Evolutionary conservation across 163 green algal species (phyloP).

Genomic region (Scenedesmus sp.): DNA sequence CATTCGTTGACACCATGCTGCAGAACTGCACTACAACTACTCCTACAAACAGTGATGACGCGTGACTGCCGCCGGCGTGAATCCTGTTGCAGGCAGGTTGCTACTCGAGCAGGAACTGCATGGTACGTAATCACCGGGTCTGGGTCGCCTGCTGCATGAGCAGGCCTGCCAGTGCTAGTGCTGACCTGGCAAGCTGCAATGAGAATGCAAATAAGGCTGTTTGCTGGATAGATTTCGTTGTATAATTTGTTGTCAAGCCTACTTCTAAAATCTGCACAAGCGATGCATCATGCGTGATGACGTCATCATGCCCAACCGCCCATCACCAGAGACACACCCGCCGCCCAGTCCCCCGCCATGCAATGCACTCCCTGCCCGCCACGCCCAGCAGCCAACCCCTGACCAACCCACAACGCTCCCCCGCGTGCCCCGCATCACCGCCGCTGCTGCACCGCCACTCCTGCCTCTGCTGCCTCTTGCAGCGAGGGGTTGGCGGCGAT

Average conservation of each 20-base stretch:
- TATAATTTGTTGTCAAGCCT: no score
- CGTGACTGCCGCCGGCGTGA: no score
- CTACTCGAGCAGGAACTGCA: not conserved
- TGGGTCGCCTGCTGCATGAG: no score
- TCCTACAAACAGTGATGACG: not conserved
- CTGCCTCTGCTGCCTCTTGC: not conserved
- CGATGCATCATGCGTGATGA: not conserved
- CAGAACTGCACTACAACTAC: not conserved
- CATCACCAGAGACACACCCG: not conserved
- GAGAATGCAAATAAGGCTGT: not conserved
- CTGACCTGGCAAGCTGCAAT: not conserved
- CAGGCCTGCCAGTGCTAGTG: not conserved
- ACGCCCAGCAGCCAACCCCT: no score
- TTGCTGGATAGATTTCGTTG: no score
- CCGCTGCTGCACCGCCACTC: not conserved
- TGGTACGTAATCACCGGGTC: not conserved
- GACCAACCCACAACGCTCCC: not conserved
- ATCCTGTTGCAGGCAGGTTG: not conserved
- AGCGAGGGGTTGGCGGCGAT: constrained; percentile 10
- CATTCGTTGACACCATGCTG: not conserved
- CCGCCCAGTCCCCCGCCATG: not conserved
- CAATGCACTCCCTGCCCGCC: not conserved
- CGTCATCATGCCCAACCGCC: not conserved
- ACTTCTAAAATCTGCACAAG: no score
- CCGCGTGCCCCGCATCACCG: not conserved